Conservation (phyloP, 176 grass and related monocot species). For the Hordeum vulgare region MorexV3_pseudomolecules_assembly NC_058518.1:483377057-483377556, state of each 20-base stretch:
- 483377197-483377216: neutral
- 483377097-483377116: neutral
- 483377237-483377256: neutral
- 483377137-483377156: neutral
- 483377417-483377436: neutral
- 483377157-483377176: neutral
- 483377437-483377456: neutral
- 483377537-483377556: constrained; percentile 64
- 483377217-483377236: neutral
- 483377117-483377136: neutral
- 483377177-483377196: neutral
- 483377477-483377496: constrained; percentile 86
- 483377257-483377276: neutral
- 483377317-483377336: constrained; percentile 87
- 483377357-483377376: constrained; percentile 82
- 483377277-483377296: constrained; percentile 41
- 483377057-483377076: neutral
- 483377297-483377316: constrained; percentile 97
- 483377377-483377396: neutral
- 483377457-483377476: constrained; percentile 54
- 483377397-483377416: neutral
- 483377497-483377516: constrained; percentile 80
- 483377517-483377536: constrained; percentile 81
- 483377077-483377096: neutral
- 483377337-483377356: constrained; percentile 85